Base-by-base conservation (phyloP, 352 stramenopile genomes). In the Blastocystis sp. region DNA sequence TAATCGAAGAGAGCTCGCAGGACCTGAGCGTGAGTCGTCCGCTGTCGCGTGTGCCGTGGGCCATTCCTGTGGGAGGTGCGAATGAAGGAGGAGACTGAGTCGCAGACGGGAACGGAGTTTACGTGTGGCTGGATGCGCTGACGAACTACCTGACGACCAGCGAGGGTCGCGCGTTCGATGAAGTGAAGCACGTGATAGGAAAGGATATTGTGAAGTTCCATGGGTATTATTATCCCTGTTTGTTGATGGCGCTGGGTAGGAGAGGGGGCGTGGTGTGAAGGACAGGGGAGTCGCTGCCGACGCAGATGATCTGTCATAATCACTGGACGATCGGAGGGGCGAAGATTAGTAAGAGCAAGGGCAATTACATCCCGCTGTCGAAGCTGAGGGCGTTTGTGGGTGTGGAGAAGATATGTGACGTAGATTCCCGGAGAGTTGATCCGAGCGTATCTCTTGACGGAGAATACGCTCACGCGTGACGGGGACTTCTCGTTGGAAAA, bases 161-260 rank as follows among this genome's bases (percentile, higher is more conserved):
- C 65, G 24, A 59, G 34, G 21, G 32, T 38, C n/a, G 46, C 24
- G 40, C 46, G 38, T 48, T 63, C 38, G 27, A 27, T 51, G 46
- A 24, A 38, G 27, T 51, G 18, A 27, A 89, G 16, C 88, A 97
- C 88, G 91, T 97, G 46, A 91, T 97, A 71, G 94, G 94, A 57
- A 99, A 99, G 90, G 96, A 99, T 90, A 99, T 99, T 87, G 92
- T 97, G 79, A 93, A 95, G 88, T 99, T 99, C 88, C 96, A 85
- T 42, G 24, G 21, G 14, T 88, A 87, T 44, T 79, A 48, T 38
- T 85, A 85, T 46, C 49, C 63, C 1, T 87, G 48, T 86, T n/a
- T 72, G 48, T 49, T 84, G n/a, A 65, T 87, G 42, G 54, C 65
- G 32, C 71, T 64, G 44, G 14, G 56, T 87, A 40, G 14, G 4